A percentile compares a stretch with the other conserved stretches of the same genome.
Evolutionary conservation across 257 asterid genomes (phyloP).

Genomic region (Ilex aquifolium): DNA sequence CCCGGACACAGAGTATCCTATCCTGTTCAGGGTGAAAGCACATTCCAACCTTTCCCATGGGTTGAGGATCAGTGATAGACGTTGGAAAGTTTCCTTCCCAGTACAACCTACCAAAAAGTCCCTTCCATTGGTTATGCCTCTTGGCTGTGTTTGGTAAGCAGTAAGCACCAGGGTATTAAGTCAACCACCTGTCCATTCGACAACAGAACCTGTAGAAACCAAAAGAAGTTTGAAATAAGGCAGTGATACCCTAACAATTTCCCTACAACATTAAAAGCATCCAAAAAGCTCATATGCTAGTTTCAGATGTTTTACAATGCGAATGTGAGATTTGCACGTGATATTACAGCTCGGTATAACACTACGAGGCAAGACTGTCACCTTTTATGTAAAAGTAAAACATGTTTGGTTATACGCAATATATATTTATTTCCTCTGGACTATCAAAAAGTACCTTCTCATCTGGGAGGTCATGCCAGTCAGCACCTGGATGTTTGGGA

Average conservation of each 20-base stretch:
- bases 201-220: conserved; percentile 9
- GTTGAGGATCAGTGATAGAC: conserved; percentile 21
- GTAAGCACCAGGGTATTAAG: conserved; percentile 14
- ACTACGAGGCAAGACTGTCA: no score
- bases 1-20: conserved; percentile 92
- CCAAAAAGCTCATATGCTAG: no score
- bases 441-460: conserved; percentile 11
- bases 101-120: conserved; percentile 18
- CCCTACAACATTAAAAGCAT: no score
- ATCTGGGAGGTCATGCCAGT: conserved; percentile 16
- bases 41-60: conserved; percentile 24
- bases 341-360: no score
- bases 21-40: conserved; percentile 36
- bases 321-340: no score
- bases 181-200: conserved; percentile 12
- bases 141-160: conserved; percentile 11
- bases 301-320: no score
- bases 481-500: conserved; percentile 17
- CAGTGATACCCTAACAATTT: no score
- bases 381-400: no score
- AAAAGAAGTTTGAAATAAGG: no score
- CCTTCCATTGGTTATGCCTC: conserved; percentile 23
- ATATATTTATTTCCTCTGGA: neutral
- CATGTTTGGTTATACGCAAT: no score
- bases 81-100: conserved; percentile 25